Conservation (phyloP, 306 rosid genomes). For the Begonia masoniana region DNA sequence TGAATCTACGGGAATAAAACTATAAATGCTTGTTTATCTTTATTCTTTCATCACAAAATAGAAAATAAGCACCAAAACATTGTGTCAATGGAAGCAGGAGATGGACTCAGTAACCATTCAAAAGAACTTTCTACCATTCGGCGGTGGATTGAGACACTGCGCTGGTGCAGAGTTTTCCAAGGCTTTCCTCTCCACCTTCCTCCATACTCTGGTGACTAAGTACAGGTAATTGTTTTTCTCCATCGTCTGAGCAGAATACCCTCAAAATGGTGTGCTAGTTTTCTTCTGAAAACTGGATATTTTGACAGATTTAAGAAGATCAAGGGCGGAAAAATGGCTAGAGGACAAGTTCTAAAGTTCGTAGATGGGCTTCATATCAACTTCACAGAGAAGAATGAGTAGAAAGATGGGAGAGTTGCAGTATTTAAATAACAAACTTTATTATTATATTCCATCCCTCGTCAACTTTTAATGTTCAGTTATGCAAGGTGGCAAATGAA, state of each 20-base stretch:
- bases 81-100: constrained; percentile 1
- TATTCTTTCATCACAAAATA: no score
- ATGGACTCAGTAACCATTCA: constrained; percentile 8
- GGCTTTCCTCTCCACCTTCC: constrained; percentile 9
- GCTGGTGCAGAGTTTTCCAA: constrained; percentile 17
- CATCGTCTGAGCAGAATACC: no score
- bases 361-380: constrained; percentile 8
- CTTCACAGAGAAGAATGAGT: constrained; percentile 8
- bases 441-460: no score
- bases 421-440: no score
- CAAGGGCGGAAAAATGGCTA: constrained; percentile 10
- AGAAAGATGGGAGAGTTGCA: no score
- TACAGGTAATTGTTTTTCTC: constrained; percentile 5
- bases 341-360: constrained; percentile 7
- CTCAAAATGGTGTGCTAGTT: background rate
- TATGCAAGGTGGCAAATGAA: no score
- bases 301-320: constrained; percentile 5
- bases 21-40: background rate
- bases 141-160: constrained; percentile 15
- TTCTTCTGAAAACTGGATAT: background rate
- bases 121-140: constrained; percentile 17
- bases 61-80: background rate
- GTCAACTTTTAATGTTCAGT: no score
- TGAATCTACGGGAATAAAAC: background rate
- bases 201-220: constrained; percentile 9